Base-by-base conservation (phyloP, 2,329 filamentous ascomycete species). In the Neofusicoccum sp. region DNA sequence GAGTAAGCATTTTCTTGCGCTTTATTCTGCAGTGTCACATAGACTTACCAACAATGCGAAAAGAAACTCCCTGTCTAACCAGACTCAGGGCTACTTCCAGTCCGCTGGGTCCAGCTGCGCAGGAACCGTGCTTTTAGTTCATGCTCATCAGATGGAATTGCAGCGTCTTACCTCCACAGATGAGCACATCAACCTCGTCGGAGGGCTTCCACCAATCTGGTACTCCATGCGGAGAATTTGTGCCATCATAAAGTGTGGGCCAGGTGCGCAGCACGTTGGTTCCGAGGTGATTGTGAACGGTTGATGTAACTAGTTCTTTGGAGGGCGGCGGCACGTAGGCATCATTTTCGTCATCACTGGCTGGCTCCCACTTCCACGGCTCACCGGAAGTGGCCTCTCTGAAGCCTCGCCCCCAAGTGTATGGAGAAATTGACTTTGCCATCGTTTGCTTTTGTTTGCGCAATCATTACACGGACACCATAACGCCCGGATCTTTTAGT, bases 41-140 rank as follows among this genome's bases (percentile, higher is more conserved):
- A 71, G 69, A n/a, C 64, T 14, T 31, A 67, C 66, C 74, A 47
- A 77, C 68, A n/a, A 77, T 74, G 3, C 74, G 71, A 56, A 75
- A 76, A 4, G 70, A 68, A 11, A 76, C 66, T 1, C 74, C 74
- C 54, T 75, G 72, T 49, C 74, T 65, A 14, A 69, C 70, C 3
- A 77, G 67, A 62, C 68, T 70, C 22, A 72, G 36, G 6, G 74
- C 74, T 4, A 73, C 63, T 64, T 69, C 69, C 3, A 77, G 56
- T 14, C 74, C 74, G 52, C 66, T 70, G 1, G 74, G 74, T 1
- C 74, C 74, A 61, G 74, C 74, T 54, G 11, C 22, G 47, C 5
- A 34, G 14, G 5, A 8, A 2, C 4, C 1, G 33, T 9, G 34
- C 29, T 14, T 75, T 33, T 33, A 29, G 6, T 41, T 39, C 3